Percentiles rank a stretch among this genome's conserved stretches.
These are phyloP conservation scores for Arthrobotrys entomopaga DNA, from an alignment of 2,329 filamentous ascomycete genomes.

Conservation along the genomic window DNA sequence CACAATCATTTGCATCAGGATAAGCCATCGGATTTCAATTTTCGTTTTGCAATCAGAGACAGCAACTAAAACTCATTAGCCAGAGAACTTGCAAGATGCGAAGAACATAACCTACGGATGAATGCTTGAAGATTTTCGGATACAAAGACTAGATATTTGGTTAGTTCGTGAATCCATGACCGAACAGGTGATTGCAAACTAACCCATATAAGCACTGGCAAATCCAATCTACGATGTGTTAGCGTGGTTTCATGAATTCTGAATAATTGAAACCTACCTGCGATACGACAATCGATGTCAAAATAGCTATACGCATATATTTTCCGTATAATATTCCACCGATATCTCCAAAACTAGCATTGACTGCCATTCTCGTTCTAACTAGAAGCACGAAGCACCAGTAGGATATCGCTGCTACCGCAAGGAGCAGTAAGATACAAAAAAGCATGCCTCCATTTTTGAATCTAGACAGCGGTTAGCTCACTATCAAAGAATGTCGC, in stretches of 20 bases:
- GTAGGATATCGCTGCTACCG: slow-evolving; percentile 86
- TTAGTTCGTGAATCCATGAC: neutral
- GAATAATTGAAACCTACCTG: slow-evolving; percentile 81
- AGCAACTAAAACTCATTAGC: slow-evolving; percentile 67
- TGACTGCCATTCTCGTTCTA: slow-evolving; percentile 81
- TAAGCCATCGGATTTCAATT: slow-evolving; percentile 88
- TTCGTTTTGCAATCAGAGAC: slow-evolving; percentile 86
- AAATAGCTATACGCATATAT: slow-evolving; percentile 87
- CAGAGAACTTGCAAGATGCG: neutral
- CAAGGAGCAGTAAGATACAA: slow-evolving; percentile 88
- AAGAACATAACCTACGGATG: slow-evolving; percentile 65
- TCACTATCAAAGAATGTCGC: neutral
- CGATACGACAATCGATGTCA: slow-evolving; percentile 90
- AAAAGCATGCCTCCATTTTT: slow-evolving; percentile 87
- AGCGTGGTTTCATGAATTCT: neutral
- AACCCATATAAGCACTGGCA: slow-evolving; percentile 58
- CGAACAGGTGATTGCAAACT: slow-evolving; percentile 60
- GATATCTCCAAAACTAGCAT: slow-evolving; percentile 95
- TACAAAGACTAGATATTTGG: slow-evolving; percentile 75
- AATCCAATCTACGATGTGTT: slow-evolving; percentile 57
- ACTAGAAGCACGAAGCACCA: slow-evolving; percentile 97
- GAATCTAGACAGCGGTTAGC: slow-evolving; percentile 32
- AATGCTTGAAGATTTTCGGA: slow-evolving; percentile 96
- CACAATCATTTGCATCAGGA: slow-evolving; percentile 92
- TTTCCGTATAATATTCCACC: slow-evolving; percentile 90